These are phyloP conservation scores for Metroxylon sagu DNA, from an alignment of 176 grass and related monocot genomes.

Conservation along the genomic window DNA sequence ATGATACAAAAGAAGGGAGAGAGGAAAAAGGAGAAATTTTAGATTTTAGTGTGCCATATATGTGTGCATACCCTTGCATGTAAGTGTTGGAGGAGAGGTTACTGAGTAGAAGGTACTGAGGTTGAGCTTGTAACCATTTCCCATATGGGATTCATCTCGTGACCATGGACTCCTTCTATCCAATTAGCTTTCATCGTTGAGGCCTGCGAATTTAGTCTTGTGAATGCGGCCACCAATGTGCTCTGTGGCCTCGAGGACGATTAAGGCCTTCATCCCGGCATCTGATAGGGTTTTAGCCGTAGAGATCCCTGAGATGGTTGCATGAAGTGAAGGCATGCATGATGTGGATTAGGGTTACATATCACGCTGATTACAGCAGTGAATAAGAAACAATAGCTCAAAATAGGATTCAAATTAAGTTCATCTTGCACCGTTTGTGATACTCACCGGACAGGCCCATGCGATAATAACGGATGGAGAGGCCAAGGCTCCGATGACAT, in stretches of 20 bases:
- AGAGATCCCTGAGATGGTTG: conserved; percentile 42
- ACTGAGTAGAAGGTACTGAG: conserved; percentile 48
- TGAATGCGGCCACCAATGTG: conserved; percentile 53
- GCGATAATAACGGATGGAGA: conserved; percentile 28
- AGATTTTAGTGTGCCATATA: neutral
- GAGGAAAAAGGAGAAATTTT: conserved; percentile 2
- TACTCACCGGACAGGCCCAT: conserved; percentile 29
- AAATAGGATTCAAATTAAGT: too few relatives aligned
- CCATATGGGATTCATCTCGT: conserved; percentile 57
- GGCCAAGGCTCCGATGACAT: neutral
- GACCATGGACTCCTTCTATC: conserved; percentile 54
- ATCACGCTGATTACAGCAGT: too few relatives aligned
- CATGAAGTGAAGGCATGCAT: too few relatives aligned
- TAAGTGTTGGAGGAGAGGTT: conserved; percentile 33
- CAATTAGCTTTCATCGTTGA: conserved; percentile 57
- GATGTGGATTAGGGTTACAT: too few relatives aligned
- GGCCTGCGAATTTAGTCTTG: conserved; percentile 35
- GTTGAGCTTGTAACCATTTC: conserved; percentile 38
- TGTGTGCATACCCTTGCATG: conserved; percentile 38
- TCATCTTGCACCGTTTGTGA: too few relatives aligned
- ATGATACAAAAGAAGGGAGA: neutral
- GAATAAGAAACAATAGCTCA: too few relatives aligned
- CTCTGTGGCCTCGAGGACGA: conserved; percentile 56
- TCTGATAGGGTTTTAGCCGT: conserved; percentile 55
- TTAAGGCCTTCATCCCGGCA: conserved; percentile 37